Percentiles rank a stretch among this genome's conserved stretches.
Conservation (phyloP, 768 basidiomycete genomes). For the Collybiopsis luxurians region DNA sequence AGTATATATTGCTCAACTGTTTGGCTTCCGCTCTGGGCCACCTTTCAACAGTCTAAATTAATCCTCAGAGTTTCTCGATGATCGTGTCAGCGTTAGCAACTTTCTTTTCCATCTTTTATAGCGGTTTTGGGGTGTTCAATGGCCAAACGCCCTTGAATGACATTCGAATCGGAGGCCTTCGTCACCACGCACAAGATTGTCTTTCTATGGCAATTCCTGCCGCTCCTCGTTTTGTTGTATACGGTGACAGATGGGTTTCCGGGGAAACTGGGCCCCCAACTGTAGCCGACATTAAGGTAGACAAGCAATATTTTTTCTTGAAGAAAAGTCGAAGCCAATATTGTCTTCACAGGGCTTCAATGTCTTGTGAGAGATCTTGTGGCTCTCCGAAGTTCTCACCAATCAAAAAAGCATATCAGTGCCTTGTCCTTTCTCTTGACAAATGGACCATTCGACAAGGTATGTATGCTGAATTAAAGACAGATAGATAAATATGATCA, state of each 20-base stretch:
- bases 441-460: conserved; percentile 35
- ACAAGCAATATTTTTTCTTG: neutral
- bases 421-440: conserved; percentile 39
- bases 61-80: no score
- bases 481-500: neutral
- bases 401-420: conserved; percentile 1
- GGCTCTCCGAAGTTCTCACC: neutral
- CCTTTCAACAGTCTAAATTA: no score
- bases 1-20: no score
- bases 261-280: conserved; percentile 36
- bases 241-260: conserved; percentile 34
- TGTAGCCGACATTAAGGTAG: conserved; percentile 28
- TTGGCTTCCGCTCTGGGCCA: no score
- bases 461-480: no score
- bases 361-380: conserved; percentile 19
- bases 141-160: no score
- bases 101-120: no score
- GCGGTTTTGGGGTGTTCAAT: no score
- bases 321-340: neutral
- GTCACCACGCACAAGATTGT: no score
- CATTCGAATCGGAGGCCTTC: no score
- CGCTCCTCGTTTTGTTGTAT: conserved; percentile 37
- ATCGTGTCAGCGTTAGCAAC: no score
- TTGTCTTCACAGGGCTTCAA: conserved; percentile 21
- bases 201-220: no score